Base-by-base conservation (phyloP, 2,329 filamentous ascomycete genomes). In the Aspergillus spinulosporus region DNA sequence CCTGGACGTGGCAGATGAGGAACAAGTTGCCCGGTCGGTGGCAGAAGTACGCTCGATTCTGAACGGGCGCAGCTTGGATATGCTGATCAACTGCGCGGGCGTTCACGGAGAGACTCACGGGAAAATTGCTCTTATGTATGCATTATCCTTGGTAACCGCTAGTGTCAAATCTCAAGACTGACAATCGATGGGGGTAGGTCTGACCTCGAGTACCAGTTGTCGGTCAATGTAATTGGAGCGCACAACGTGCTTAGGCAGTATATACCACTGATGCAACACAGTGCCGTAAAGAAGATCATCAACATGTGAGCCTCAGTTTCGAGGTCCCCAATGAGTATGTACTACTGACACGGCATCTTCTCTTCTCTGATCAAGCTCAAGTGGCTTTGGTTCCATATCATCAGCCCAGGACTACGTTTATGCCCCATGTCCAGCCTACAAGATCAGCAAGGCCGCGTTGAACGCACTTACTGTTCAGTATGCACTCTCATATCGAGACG, bases 381-480 rank as follows among this genome's bases (percentile, higher is more conserved):
- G 74, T 1, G 76, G 73, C 0, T 44, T 80, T 2, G 78, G 76
- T 26, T 80, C 78, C 0, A 73, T 80, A 3, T 53, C 66, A n/a
- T 60, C 1, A 43, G 48, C 3, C 73, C 58, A 51, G 55, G 49
- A 2, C 21, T 44, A 45, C 52, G 15, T 3, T 7, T 34, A 26
- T 0, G 56, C 65, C 11, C 68, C 69, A 0, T 43, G 59, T 0
- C 76, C 76, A 0, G 69, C 72, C 0, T 77, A 77, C 69, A 72
- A 78, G 56, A 72, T 81, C 59, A 74, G 74, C 12, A 82, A 81
- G 59, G 73, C 79, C 0, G 78, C 78, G 0, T 56, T 80, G 58
- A 79, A 80, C 55, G 75, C 76, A 66, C 62, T 82, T 36, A 81
- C 77, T 1, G 70, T 75, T 14, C 59, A 61, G 6, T 65, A 65